Percentiles rank a stretch among this genome's conserved stretches.
These are phyloP conservation scores for Blastocladiella emersonii DNA, from an alignment of 371 early-diverging fungal genomes.

Conservation along the genomic window DNA sequence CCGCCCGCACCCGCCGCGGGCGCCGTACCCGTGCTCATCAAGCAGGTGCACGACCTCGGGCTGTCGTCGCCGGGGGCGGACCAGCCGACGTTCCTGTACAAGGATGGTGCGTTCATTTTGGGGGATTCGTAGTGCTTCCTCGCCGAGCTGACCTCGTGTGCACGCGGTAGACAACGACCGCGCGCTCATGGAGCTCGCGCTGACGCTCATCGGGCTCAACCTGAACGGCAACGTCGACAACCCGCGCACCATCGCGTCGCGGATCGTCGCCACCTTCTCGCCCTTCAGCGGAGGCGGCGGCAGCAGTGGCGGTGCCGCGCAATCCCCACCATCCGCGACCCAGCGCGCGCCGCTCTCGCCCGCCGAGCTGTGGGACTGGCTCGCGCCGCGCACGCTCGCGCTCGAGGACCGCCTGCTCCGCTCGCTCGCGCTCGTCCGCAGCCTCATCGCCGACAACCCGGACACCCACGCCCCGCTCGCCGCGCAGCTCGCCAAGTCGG, in stretches of 20 bases:
- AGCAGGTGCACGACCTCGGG: conserved; percentile 21
- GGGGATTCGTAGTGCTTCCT: accelerated
- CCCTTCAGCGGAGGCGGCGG: not conserved
- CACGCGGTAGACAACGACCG: not conserved
- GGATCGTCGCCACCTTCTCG: not conserved
- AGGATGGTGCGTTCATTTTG: conserved; percentile 14
- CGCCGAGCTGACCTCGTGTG: too few species aligned
- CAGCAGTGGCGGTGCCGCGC: too few species aligned
- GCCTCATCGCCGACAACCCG: too few species aligned
- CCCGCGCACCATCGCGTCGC: not conserved
- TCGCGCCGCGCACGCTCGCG: too few species aligned
- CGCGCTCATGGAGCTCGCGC: not conserved
- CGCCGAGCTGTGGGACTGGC: too few species aligned
- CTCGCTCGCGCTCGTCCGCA: not conserved
- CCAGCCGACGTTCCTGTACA: conserved; percentile 18
- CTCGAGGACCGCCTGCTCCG: not conserved
- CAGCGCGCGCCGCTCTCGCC: too few species aligned
- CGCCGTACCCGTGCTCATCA: conserved; percentile 56
- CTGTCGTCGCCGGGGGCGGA: conserved; percentile 3
- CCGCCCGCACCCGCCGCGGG: conserved; percentile 60
- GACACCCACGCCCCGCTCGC: not conserved
- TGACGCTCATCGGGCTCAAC: not conserved
- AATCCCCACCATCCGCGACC: too few species aligned
- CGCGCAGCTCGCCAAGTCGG: not conserved
- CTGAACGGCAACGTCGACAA: not conserved